These are phyloP conservation scores for Pythium plurisporium DNA, from an alignment of 352 stramenopile genomes.

Conservation along the genomic window DNA sequence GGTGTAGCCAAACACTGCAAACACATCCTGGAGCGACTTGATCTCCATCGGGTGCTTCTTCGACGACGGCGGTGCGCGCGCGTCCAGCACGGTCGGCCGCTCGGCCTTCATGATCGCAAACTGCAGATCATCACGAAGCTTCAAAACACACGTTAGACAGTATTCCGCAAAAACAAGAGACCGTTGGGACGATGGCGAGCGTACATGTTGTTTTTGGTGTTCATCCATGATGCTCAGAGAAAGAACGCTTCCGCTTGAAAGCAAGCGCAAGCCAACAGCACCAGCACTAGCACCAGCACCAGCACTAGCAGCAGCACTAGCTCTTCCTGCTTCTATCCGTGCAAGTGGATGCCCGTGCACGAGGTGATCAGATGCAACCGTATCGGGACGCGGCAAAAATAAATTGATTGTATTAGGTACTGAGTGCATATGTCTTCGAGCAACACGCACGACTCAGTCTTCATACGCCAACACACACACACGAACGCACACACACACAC, in stretches of 20 bases:
- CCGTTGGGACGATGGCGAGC: neutral
- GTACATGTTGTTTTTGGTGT: conserved; percentile 51
- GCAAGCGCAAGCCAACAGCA: too few species aligned
- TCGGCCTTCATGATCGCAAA: conserved; percentile 72
- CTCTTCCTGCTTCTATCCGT: too few species aligned
- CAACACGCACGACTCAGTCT: too few species aligned
- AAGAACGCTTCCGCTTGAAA: too few species aligned
- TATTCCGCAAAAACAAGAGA: neutral
- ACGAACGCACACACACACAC: conserved; percentile 11
- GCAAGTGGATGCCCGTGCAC: too few species aligned
- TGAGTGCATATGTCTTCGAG: too few species aligned
- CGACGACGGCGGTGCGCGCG: conserved; percentile 30
- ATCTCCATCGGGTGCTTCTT: conserved; percentile 60
- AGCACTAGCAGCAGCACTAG: too few species aligned
- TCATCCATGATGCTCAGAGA: conserved; percentile 61
- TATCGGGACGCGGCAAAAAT: conserved; percentile 12
- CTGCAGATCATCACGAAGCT: conserved; percentile 68
- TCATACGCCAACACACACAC: too few species aligned
- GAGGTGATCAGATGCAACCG: neutral
- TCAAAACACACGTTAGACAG: neutral
- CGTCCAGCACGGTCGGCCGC: conserved; percentile 40
- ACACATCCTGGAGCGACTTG: conserved; percentile 62
- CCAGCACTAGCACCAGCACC: too few species aligned
- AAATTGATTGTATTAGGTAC: too few species aligned
- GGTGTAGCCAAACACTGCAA: conserved; percentile 61